Evolutionary conservation across 805 yeast species (phyloP).

Genomic region (Kuraishia ogatae): DNA sequence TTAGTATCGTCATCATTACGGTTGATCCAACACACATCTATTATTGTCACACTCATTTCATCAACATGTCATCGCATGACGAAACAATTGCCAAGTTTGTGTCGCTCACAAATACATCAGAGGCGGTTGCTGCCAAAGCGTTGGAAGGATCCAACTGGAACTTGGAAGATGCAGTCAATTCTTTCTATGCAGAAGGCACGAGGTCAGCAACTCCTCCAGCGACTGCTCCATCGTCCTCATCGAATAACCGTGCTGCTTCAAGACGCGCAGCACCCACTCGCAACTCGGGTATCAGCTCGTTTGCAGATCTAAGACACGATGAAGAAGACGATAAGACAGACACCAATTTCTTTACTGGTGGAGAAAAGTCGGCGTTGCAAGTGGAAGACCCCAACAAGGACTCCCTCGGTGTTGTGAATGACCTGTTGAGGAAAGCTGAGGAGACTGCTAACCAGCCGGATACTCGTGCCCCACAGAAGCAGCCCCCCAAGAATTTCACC

Average conservation of each 20-base stretch:
- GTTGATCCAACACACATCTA: not conserved
- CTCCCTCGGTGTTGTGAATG: conserved; percentile 38
- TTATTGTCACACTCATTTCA: not conserved
- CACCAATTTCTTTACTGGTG: conserved; percentile 40
- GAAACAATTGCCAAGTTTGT: conserved; percentile 20
- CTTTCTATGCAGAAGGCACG: conserved; percentile 1
- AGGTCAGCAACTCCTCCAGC: conserved; percentile 2
- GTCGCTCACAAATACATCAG: conserved; percentile 27
- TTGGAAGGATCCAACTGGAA: conserved; percentile 21
- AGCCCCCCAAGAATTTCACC: conserved; percentile 23
- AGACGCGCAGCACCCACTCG: not conserved
- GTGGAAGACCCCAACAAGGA: conserved; percentile 61
- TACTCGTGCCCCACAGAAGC: conserved; percentile 17
- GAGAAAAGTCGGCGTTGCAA: conserved; percentile 71
- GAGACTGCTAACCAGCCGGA: conserved; percentile 46
- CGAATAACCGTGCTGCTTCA: not conserved
- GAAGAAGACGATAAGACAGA: conserved; percentile 27
- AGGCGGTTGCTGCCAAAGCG: conserved; percentile 27
- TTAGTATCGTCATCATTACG: no score
- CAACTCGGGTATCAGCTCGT: conserved; percentile 15
- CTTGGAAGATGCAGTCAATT: conserved; percentile 10
- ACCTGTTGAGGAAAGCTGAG: conserved; percentile 60
- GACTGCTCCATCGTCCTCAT: conserved; percentile 1
- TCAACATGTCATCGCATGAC: not conserved
- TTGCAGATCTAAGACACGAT: conserved; percentile 24